Evolutionary conservation across 148 eudicot genomes (phyloP), one percentile per base, ranked within the genome.

Genomic region (Rhododendron vialii): DNA sequence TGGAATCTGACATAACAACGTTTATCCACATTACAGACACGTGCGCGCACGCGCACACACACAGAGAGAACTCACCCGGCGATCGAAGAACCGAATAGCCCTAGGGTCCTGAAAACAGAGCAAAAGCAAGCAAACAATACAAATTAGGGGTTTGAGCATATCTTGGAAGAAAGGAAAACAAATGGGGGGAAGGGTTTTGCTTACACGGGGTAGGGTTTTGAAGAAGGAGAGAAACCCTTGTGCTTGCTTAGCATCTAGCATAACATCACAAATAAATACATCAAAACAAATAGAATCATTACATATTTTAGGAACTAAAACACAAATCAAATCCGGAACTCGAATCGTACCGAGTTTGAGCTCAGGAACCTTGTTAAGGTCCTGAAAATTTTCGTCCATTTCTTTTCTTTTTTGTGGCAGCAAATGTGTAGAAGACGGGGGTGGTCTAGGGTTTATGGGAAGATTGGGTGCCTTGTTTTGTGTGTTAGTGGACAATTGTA

Each of bases 191-290:
- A 63, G 26, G 36, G 84, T 67, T 51, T 71, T 28, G 67, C 92
- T 91, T 88, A 97, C 99, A 88, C 76, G 87, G 61, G 95, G 91
- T 80, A 94, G 92, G 86, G 91, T 94, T 91, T 92, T 95, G 91
- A 92, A 95, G 92, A 97, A 97, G 28, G 96, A 93, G 36, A 97
- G 93, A 90, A 97, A 97, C 87, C 99, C 98, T 90, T 95, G 98
- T 28, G 99, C 98, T 92, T 97, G 99, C 87, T 88, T 95, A 77
- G 95, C 95, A 92, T 97, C 99, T 97, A 14, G 28, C 81, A 35
- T 33, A 36, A 83, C 41, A 47, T 38, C 30, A 74, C 74, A 67
- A 43, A 55, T 22, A 3, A 85, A 61, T 18, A 50, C 76, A 22
- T 53, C 5, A 26, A 79, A 63, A 57, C 43, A 57, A 51, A 71